phyloP scores from a whole-genome alignment of 2,329 filamentous ascomycete species.

The Fusarium setosum region DNA sequence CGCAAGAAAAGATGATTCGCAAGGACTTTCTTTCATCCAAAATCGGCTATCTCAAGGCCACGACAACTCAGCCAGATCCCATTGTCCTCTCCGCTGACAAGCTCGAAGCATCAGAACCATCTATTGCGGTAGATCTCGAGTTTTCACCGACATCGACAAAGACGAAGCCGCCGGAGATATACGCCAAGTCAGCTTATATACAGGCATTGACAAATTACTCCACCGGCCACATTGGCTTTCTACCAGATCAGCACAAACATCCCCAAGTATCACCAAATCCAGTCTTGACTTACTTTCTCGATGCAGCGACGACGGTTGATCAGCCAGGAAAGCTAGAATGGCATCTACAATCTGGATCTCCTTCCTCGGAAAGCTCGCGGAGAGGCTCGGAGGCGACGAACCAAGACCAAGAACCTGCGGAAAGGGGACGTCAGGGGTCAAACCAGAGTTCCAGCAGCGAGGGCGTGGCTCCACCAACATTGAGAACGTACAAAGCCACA shows the following conservation, averaged over 20 bases:
- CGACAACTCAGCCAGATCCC: slow-evolving; percentile 18
- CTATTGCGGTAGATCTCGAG: slow-evolving; percentile 21
- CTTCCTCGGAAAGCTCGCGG: not conserved
- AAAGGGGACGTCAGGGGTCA: not conserved
- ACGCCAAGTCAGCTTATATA: slow-evolving; percentile 18
- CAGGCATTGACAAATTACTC: slow-evolving; percentile 32
- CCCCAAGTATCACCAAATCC: slow-evolving; percentile 16
- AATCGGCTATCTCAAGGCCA: slow-evolving; percentile 21
- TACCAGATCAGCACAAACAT: slow-evolving; percentile 29
- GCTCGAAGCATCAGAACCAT: slow-evolving; percentile 10
- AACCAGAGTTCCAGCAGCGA: not conserved
- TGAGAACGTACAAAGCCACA: slow-evolving; percentile 4
- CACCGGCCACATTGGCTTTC: slow-evolving; percentile 15
- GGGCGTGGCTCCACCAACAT: slow-evolving; percentile 6
- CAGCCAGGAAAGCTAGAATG: not conserved
- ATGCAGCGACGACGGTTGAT: slow-evolving; percentile 1
- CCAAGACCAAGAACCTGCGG: not conserved
- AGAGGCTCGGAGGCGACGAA: slow-evolving; percentile 12
- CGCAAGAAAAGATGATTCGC: slow-evolving; percentile 26
- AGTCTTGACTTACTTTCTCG: slow-evolving; percentile 22
- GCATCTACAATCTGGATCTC: not conserved
- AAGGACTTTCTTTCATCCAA: slow-evolving; percentile 25
- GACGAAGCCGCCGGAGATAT: slow-evolving; percentile 15
- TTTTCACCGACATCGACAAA: slow-evolving; percentile 31
- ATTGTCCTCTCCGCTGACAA: slow-evolving; percentile 30